These are phyloP conservation scores for Brettanomyces custersianus DNA, from an alignment of 805 yeast species.

Conservation along the genomic window DNA sequence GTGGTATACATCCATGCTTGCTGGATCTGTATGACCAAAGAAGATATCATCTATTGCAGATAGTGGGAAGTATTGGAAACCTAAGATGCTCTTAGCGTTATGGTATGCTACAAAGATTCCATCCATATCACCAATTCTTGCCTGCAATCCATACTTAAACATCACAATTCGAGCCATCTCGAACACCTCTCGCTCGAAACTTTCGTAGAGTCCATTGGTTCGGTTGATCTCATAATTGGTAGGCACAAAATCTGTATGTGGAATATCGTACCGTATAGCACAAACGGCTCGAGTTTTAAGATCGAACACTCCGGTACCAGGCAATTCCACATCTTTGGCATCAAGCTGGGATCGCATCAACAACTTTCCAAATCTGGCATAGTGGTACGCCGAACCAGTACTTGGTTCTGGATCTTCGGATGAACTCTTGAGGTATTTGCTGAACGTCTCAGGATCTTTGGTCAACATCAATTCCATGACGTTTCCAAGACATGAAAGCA, in stretches of 20 bases:
- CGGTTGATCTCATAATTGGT: constrained; percentile 61
- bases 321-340: constrained; percentile 65
- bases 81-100: constrained; percentile 71
- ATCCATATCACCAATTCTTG: constrained; percentile 93
- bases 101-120: constrained; percentile 92
- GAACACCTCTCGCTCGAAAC: constrained; percentile 70
- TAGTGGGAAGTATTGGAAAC: constrained; percentile 82
- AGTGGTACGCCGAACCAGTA: constrained; percentile 44
- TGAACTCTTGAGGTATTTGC: constrained; percentile 21
- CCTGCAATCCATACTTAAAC: constrained; percentile 82
- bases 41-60: constrained; percentile 57
- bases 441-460: constrained; percentile 43
- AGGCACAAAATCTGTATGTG: constrained; percentile 42
- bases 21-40: constrained; percentile 31
- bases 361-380: constrained; percentile 59
- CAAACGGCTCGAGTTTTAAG: constrained; percentile 86
- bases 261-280: constrained; percentile 70
- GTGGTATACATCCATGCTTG: constrained; percentile 3
- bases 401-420: constrained; percentile 3
- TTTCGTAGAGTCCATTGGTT: constrained; percentile 58
- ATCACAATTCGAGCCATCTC: constrained; percentile 72
- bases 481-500: constrained; percentile 69
- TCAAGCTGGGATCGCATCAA: constrained; percentile 87
- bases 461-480: constrained; percentile 72
- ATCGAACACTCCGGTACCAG: constrained; percentile 90